Base-by-base conservation (phyloP, 495 filamentous ascomycete species). In the Parachaetomium inaequale region DNA sequence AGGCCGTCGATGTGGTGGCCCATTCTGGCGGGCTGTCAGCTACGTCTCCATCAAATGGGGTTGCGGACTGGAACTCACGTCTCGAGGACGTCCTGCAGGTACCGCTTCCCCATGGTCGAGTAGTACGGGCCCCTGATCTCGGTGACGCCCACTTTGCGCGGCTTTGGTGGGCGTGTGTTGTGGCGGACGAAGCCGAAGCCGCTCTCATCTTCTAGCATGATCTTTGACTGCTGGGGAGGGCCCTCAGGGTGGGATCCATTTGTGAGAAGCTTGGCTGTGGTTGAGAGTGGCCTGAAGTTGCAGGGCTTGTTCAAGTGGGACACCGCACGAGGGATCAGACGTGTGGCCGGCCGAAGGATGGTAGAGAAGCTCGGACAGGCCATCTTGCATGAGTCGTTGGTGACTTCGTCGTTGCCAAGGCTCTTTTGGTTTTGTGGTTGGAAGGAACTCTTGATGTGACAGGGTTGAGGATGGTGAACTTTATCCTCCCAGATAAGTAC, bases 51-150 rank as follows among this genome's bases (percentile, higher is more conserved):
- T 10, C 3, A 4, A 17, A 32, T 4, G 31, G 31, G 31, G 4
- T n/a, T n/a, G 31, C 3, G 0, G 15, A 10, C 7, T 1, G 0
- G 10, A 8, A 61, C 54, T 43, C 46, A 63, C 28, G 81, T 84
- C 59, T 84, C 80, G 6, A 83, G 70, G 14, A 83, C 71, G 70
- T 83, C 80, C 17, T 75, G 72, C 2, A 85, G 69, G 52, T 83
- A 82, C 25, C 76, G 69, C 59, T 80, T 79, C 4, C 83, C 82
- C 79, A 83, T 82, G 15, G 76, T 80, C 0, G 75, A 78, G 61
- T 85, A 85, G 68, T 84, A 85, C 3, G 81, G 82, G 0, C 83
- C 82, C 26, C 82, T 72, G 58, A 85, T 85, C 63, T 84, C 81
- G 2, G 82, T 85, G 15, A 84, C 80, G 2, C 74, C 79, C 47